Base-by-base conservation (phyloP, 163 green algal genomes). In the Scenedesmus sp. region DNA sequence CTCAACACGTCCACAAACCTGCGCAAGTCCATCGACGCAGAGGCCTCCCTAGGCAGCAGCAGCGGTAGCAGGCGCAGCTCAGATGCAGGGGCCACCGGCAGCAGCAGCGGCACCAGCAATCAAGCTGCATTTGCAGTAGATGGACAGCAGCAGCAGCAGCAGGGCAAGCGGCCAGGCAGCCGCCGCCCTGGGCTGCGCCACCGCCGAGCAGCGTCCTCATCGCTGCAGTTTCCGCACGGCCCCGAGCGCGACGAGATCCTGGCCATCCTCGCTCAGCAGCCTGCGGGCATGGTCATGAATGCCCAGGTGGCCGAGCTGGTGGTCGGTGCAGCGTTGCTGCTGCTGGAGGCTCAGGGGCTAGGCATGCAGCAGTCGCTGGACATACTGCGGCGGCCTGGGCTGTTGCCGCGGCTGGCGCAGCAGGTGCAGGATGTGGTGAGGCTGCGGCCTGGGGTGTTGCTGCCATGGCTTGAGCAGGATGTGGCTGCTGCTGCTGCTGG, bases 381-480 rank as follows among this genome's bases (percentile, higher is more conserved):
- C 10, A 44, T 89, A 15, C 65, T 83, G 40, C 10, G 85, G 65
- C 85, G 40, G 65, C 85, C 68, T 40, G 82, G 82, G n/a, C 43
- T 76, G 82, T 18, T 87, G 33, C 35, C n/a, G 24, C 35, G 82
- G 53, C 26, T 87, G 7, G 82, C 53, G 61, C 85, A 83, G 61
- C 85, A 89, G 85, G 85, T 89, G 61, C 43, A 35, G 61, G 33
- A 83, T 61, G 83, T 33, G 83, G 40, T 70, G 83, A 42, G 42
- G 42, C 10, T 42, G 30, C 10, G 42, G 33, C 70, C 40, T 42
- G 59, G 59, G 51, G 44, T 51, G 65, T 20, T 59, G 43, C 40
- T 89, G 33, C 70, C 40, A 20, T 37, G 56, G 15, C 83, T 59
- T 37, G 37, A 3, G 4, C 26, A 22, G 53, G 44, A 86, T 37